Evolutionary conservation across 108 stramenopile species (phyloP).

Genomic region (Fragilaria radians): DNA sequence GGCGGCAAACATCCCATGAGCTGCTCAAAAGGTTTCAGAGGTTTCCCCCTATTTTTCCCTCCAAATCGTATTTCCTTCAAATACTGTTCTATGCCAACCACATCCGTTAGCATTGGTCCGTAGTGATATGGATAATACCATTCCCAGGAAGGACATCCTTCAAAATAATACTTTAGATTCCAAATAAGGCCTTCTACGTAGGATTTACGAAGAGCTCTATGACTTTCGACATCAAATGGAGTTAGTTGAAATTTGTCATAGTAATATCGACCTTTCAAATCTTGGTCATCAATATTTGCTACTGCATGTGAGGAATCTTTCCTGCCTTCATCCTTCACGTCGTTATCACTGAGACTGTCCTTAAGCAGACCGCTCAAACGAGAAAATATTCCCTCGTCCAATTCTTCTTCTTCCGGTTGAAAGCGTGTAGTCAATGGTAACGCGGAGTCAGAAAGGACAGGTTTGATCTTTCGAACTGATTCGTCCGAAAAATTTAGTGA

Average conservation of each 20-base stretch:
- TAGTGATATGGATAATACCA: constrained; percentile 99
- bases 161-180: constrained; percentile 94
- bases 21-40: constrained; percentile 90
- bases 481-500: background rate
- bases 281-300: constrained; percentile 31
- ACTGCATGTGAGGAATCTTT: constrained; percentile 4
- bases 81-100: constrained; percentile 62
- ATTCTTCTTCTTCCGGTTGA: constrained; percentile 15
- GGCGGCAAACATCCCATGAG: constrained; percentile 94
- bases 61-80: constrained; percentile 62
- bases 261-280: constrained; percentile 88
- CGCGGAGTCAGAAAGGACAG: constrained; percentile 24
- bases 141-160: constrained; percentile 92
- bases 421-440: background rate
- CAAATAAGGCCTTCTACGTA: constrained; percentile 94
- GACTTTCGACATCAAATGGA: constrained; percentile 81
- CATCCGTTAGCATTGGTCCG: constrained; percentile 94
- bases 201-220: constrained; percentile 69
- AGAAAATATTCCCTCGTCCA: constrained; percentile 35
- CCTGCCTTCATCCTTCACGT: constrained; percentile 16
- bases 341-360: constrained; percentile 18
- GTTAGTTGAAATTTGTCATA: constrained; percentile 88
- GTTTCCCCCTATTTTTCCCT: constrained; percentile 57
- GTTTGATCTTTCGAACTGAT: constrained; percentile 15
- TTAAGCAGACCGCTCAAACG: constrained; percentile 35